A percentile compares a stretch with the other conserved stretches of the same genome.
Evolutionary conservation across 2,329 filamentous ascomycete genomes (phyloP).

Genomic region (Sclerotinia minor): DNA sequence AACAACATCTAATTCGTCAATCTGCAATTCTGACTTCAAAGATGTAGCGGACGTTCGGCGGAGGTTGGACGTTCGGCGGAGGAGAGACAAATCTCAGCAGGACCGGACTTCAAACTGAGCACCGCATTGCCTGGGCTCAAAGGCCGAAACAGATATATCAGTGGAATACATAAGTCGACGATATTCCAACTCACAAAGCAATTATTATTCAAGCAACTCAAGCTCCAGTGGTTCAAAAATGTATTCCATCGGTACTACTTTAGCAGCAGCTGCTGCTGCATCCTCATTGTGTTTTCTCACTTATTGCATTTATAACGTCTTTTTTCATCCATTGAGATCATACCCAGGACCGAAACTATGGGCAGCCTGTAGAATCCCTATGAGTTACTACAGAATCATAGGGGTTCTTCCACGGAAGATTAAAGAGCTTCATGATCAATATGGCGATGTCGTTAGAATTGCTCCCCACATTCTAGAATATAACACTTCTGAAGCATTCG

Average conservation of each 20-base stretch:
- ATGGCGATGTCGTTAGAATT: conserved; percentile 30
- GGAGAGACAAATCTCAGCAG: background rate
- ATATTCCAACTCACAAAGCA: background rate
- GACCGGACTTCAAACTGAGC: background rate
- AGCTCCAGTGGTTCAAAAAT: background rate
- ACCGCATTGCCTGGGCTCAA: background rate
- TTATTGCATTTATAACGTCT: conserved; percentile 26
- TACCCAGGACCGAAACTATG: conserved; percentile 26
- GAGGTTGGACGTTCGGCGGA: conserved; percentile 20
- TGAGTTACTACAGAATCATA: background rate
- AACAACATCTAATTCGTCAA: too few species aligned
- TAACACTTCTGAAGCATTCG: conserved; percentile 25
- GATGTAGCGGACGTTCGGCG: background rate
- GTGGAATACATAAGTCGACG: background rate
- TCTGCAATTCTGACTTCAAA: background rate
- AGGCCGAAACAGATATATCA: background rate
- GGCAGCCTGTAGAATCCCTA: conserved; percentile 21
- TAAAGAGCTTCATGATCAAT: conserved; percentile 27
- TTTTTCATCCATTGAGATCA: conserved; percentile 28
- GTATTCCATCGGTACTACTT: background rate
- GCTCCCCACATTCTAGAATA: conserved; percentile 27
- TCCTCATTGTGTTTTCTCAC: background rate
- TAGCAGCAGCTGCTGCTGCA: background rate
- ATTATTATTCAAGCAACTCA: background rate
- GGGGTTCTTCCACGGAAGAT: conserved; percentile 15